phyloP scores from a whole-genome alignment of 2,329 filamentous ascomycete species.

The Mycosphaerella sp. region DNA sequence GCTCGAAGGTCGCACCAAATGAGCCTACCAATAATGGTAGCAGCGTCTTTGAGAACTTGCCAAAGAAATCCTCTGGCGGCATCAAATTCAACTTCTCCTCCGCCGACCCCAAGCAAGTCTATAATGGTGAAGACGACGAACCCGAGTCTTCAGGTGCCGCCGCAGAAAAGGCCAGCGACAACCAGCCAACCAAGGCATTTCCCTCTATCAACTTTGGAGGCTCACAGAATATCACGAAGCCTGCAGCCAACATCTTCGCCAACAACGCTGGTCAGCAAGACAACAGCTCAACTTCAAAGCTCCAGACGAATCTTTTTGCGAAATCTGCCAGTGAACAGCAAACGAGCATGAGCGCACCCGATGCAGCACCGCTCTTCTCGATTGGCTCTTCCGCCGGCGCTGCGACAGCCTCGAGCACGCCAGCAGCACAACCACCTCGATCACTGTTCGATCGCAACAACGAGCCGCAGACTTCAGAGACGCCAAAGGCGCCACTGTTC shows the following conservation, averaged over 20 bases:
- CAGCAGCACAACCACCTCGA: constrained; percentile 12
- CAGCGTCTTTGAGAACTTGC: constrained; percentile 19
- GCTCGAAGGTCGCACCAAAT: constrained; percentile 6
- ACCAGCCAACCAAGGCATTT: constrained; percentile 4
- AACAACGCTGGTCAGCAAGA: constrained; percentile 20
- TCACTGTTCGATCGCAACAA: constrained; percentile 20
- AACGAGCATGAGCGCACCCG: constrained; percentile 27
- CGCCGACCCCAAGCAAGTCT: constrained; percentile 18
- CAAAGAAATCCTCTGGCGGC: constrained; percentile 13
- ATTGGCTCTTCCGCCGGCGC: constrained; percentile 5
- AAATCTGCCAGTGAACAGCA: constrained; percentile 19
- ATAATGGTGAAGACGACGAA: constrained; percentile 14
- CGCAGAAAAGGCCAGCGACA: constrained; percentile 5
- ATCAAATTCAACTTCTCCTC: constrained; percentile 18
- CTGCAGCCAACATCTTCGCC: constrained; percentile 11
- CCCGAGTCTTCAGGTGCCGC: constrained; percentile 9
- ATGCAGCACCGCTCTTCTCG: constrained; percentile 17
- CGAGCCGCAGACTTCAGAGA: constrained; percentile 9
- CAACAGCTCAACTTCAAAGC: neutral
- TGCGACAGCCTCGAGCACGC: constrained; percentile 9
- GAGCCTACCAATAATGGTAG: constrained; percentile 11
- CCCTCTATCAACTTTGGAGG: constrained; percentile 9
- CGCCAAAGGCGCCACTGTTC: constrained; percentile 11
- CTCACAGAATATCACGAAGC: constrained; percentile 2
- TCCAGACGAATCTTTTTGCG: constrained; percentile 7